Base-by-base conservation (phyloP, 768 basidiomycete genomes). In the Floccularia luteovirens region DNA sequence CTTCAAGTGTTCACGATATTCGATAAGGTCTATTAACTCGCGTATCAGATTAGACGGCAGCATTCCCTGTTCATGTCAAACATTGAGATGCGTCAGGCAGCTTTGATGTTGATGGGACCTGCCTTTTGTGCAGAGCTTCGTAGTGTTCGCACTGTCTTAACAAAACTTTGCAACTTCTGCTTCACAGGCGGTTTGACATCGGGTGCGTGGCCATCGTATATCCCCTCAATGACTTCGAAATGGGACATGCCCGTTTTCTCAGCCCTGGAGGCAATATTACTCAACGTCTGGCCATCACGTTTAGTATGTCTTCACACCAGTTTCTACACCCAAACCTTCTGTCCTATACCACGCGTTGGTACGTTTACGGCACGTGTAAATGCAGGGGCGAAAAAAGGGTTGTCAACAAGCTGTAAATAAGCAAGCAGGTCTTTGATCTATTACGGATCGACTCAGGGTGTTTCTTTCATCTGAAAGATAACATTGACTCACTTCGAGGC, bases 341-440 rank as follows among this genome's bases (percentile, higher is more conserved):
- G 80, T 8, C 90, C 90, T 21, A 91, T 76, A 0, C 77, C 74
- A 28, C 88, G 67, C 33, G 72, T 61, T 0, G 90, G 90, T 0
- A 74, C 66, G 51, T 90, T 90, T 22, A 88, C 65, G 2, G 79
- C 75, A n/a, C 86, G 74, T 6, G 63, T 53, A 45, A 90, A 82
- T 0, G 86, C 85, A 2, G 86, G 82, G 31, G 68, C 58, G 44
- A 72, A 79, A 4, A 58, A 53, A 0, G 81, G 76, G 51, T 91
- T 91, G 48, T 90, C 88, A 2, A 83, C 65, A 3, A 93, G 64
- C 53, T 91, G 90, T 2, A 93, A 65, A 52, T 92, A 92, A 1
- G 83, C 80, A 21, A 91, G 61, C 8, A 90, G 41, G 57, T 90
- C 86, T 61, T 90, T 90, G 52, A 92, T 74, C 81, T 85, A 45